Evolutionary conservation across 1,284 basidiomycete species (phyloP).

Genomic region (Malassezia psittaci): DNA sequence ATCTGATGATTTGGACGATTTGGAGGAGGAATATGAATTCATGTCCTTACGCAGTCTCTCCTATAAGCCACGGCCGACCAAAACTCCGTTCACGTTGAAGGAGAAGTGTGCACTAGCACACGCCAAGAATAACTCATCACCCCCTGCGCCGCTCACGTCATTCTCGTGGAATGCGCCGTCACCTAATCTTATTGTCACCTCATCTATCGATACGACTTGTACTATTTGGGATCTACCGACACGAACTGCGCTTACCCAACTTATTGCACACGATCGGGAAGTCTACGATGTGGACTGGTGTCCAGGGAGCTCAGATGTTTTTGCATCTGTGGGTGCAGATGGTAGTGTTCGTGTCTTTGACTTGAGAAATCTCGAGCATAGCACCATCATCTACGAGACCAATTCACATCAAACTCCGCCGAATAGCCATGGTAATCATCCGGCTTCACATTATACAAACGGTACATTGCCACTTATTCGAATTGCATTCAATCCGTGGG

Average conservation of each 20-base stretch:
- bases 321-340: conserved; percentile 95
- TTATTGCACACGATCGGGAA: conserved; percentile 83
- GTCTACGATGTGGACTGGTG: conserved; percentile 97
- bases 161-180: conserved; percentile 47
- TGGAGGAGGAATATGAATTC: conserved; percentile 23
- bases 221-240: conserved; percentile 81
- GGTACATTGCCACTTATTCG: conserved; percentile 33
- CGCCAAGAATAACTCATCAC: conserved; percentile 37
- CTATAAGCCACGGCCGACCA: conserved; percentile 9
- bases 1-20: conserved; percentile 19
- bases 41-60: conserved; percentile 20
- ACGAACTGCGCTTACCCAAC: conserved; percentile 83
- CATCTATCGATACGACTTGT: conserved; percentile 56
- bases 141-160: conserved; percentile 45
- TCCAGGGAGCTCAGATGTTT: conserved; percentile 93
- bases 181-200: conserved; percentile 46
- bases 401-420: conserved; percentile 21
- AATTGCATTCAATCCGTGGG: conserved; percentile 48
- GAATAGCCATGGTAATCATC: background rate
- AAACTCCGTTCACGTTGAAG: conserved; percentile 28
- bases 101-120: conserved; percentile 44
- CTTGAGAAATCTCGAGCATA: conserved; percentile 87
- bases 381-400: conserved; percentile 88
- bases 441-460: conserved; percentile 4
- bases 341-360: conserved; percentile 94